A percentile compares a stretch with the other conserved stretches of the same genome.
Conservation (phyloP, 129 eudicot genomes). For the Gnaphalium uliginosum region DNA sequence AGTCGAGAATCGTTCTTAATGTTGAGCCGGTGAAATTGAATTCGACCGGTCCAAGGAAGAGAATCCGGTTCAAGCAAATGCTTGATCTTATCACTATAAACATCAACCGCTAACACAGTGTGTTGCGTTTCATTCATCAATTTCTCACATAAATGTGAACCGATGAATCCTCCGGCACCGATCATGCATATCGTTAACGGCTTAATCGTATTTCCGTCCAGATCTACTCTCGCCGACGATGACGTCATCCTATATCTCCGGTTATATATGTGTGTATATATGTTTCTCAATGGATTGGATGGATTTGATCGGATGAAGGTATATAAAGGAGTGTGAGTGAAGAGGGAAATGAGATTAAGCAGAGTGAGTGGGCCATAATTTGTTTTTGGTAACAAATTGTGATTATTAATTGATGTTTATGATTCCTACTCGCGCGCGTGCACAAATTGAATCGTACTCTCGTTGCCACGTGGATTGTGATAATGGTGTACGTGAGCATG, state of each 20-base stretch:
- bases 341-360: not conserved
- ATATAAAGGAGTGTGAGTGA: slow-evolving; percentile 13
- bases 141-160: slow-evolving; percentile 96
- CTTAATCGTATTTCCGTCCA: slow-evolving; percentile 80
- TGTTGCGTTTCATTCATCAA: slow-evolving; percentile 77
- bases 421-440: not conserved
- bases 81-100: slow-evolving; percentile 91
- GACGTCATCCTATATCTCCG: slow-evolving; percentile 23
- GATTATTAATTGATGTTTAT: not conserved
- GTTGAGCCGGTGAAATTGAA: slow-evolving; percentile 89
- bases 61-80: slow-evolving; percentile 84
- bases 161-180: slow-evolving; percentile 98
- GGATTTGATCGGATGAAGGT: slow-evolving; percentile 29
- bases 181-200: slow-evolving; percentile 93
- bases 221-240: slow-evolving; percentile 67
- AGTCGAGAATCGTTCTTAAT: slow-evolving; percentile 96
- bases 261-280: not conserved
- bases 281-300: slow-evolving; percentile 11
- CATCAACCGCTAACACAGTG: slow-evolving; percentile 86
- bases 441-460: not conserved
- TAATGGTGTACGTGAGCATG: not conserved
- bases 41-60: slow-evolving; percentile 72
- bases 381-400: too few species aligned
- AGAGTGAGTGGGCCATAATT: not conserved
- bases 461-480: not conserved